Evolutionary conservation across 2,329 filamentous ascomycete species (phyloP).

Genomic region (Graphium sp.): DNA sequence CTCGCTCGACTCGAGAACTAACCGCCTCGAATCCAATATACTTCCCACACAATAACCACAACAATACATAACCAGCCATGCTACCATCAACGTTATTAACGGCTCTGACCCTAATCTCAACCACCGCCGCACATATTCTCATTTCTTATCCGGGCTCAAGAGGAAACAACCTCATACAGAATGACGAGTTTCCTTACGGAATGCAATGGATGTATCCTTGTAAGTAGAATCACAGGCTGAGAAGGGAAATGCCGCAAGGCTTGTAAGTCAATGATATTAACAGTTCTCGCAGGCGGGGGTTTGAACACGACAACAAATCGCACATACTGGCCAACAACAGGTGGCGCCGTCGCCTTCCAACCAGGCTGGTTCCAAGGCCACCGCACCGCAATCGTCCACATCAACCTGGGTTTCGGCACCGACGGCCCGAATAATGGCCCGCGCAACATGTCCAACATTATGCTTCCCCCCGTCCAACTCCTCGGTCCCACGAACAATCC

Average conservation of each 20-base stretch:
- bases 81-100: constrained; percentile 22
- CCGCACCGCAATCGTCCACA: constrained; percentile 62
- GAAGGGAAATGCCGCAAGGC: too few relatives aligned
- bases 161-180: constrained; percentile 72
- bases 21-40: too few relatives aligned
- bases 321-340: constrained; percentile 77
- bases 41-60: too few relatives aligned
- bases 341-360: constrained; percentile 78
- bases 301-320: constrained; percentile 63
- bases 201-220: constrained; percentile 96
- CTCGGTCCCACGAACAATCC: constrained; percentile 64
- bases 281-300: constrained; percentile 53
- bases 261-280: constrained; percentile 5
- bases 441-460: constrained; percentile 70
- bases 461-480: constrained; percentile 70
- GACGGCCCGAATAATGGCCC: constrained; percentile 48
- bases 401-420: constrained; percentile 79
- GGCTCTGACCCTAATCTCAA: constrained; percentile 22
- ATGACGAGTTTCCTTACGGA: constrained; percentile 66
- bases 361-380: constrained; percentile 96
- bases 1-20: too few relatives aligned
- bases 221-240: too few relatives aligned
- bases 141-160: constrained; percentile 77
- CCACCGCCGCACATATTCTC: constrained; percentile 54
- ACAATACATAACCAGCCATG: too few relatives aligned